phyloP scores from a whole-genome alignment of 176 grass and related monocot genomes.

The Otatea glauca region DNA sequence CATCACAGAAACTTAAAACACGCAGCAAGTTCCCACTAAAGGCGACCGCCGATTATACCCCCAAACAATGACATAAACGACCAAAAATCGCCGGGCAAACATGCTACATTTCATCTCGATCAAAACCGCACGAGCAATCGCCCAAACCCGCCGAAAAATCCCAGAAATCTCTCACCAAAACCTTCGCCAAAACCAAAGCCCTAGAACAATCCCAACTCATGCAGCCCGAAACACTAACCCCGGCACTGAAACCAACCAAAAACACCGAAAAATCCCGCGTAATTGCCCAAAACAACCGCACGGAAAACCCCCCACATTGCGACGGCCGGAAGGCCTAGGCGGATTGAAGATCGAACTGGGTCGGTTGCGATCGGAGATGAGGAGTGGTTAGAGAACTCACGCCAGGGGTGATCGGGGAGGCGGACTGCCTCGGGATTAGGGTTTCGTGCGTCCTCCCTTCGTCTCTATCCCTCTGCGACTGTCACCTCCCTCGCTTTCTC shows the following conservation, averaged over 20 bases:
- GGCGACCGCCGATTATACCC: background rate
- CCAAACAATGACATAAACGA: conserved; percentile 6
- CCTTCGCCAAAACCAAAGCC: conserved; percentile 41
- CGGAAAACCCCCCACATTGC: conserved; percentile 37
- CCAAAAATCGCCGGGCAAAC: background rate
- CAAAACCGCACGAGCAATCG: conserved; percentile 5
- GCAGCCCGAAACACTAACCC: background rate
- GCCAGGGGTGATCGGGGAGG: conserved; percentile 15
- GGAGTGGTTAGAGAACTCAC: conserved; percentile 42
- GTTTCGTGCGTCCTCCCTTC: conserved; percentile 20
- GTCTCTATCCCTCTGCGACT: background rate
- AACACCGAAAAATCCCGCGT: background rate
- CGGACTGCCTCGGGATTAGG: conserved; percentile 20
- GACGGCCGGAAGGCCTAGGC: conserved; percentile 38
- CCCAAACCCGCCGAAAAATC: background rate
- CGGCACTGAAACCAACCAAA: background rate
- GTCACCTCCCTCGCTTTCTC: background rate
- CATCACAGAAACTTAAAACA: background rate
- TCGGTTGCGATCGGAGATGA: conserved; percentile 37
- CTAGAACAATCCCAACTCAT: conserved; percentile 7
- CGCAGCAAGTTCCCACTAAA: background rate
- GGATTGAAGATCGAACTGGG: conserved; percentile 11
- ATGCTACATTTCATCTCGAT: conserved; percentile 37
- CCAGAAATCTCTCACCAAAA: background rate
- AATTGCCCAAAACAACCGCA: background rate